Evolutionary conservation across 306 rosid species (phyloP).

Genomic region (Begonia peltatifolia): DNA sequence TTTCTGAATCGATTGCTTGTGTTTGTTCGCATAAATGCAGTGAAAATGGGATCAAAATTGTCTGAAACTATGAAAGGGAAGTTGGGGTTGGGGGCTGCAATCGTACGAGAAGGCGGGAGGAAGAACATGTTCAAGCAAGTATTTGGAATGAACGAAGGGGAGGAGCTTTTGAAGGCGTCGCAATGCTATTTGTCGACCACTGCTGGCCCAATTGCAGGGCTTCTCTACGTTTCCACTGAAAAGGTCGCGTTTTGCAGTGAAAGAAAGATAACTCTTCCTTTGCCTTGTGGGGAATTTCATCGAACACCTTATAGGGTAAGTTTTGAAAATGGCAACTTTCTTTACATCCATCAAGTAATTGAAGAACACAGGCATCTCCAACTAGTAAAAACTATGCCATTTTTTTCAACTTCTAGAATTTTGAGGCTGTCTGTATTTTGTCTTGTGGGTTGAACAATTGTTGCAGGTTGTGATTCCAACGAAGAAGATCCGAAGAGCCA

Average conservation of each 20-base stretch:
- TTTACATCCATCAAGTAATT: not conserved
- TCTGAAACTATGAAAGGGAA: slow-evolving; percentile 55
- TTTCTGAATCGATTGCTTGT: slow-evolving; percentile 2
- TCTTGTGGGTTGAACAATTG: not conserved
- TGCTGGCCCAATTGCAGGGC: slow-evolving; percentile 62
- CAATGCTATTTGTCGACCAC: slow-evolving; percentile 66
- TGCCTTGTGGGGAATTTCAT: slow-evolving; percentile 17
- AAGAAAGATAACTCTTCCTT: slow-evolving; percentile 1
- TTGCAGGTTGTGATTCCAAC: slow-evolving; percentile 63
- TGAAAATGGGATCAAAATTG: slow-evolving; percentile 16
- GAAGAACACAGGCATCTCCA: not conserved
- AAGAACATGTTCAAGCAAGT: slow-evolving; percentile 38
- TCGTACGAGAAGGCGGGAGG: slow-evolving; percentile 50
- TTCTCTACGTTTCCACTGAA: slow-evolving; percentile 57
- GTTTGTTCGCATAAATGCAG: not conserved
- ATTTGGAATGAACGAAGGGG: slow-evolving; percentile 35
- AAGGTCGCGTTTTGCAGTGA: slow-evolving; percentile 68
- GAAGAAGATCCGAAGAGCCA: slow-evolving; percentile 35
- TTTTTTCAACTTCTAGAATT: not conserved
- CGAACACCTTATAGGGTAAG: slow-evolving; percentile 57
- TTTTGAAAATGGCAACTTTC: not conserved
- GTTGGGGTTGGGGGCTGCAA: slow-evolving; percentile 58
- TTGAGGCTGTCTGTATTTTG: not conserved
- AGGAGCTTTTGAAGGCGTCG: slow-evolving; percentile 46
- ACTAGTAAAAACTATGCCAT: not conserved